Evolutionary conservation across 352 stramenopile genomes (phyloP), one percentile per base, ranked within the genome.

Genomic region (Globisporangium canariense): DNA sequence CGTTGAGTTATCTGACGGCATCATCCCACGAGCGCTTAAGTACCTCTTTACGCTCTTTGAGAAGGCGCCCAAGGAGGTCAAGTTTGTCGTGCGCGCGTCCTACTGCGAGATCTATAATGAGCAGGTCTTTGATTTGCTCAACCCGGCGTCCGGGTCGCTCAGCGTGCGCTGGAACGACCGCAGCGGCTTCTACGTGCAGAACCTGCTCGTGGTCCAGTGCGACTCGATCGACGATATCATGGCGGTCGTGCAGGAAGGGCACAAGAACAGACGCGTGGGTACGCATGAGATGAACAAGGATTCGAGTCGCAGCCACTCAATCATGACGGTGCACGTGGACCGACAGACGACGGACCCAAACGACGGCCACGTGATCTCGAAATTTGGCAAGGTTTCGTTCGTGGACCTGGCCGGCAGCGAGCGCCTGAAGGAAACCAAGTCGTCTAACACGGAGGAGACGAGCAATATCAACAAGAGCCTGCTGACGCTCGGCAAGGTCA

Each of bases 81-180:
- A 79, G 57, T 91, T 86, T 53, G 66, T 89, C 18, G 71, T 92
- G 36, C 81, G 82, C 28, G 83, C 83, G 6, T 91, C 83, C 14
- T 92, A 88, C 62, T 92, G 81, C 55, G 83, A 94, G 61, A 90
- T 94, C 65, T 94, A 94, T 75, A 94, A 94, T 69, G 85, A 94
- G 59, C 81, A 91, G 36, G 82, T 87, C 0, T 91, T 88, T 25
- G 85, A 94, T 41, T 43, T 94, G 51, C 76, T 94, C 9, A 91
- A 94, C 63, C 71, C 83, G 28, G 71, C 70, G 9, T 88, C 78
- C 0, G 80, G 81, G 0, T 68, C 73, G 7, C 70, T 94, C n/a
- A 83, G 80, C 34, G 72, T 94, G 41, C 83, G 83, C 16, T 94
- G 79, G 83, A 90, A 86, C 46, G 78, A 88, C 55, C 77, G 72